Base-by-base conservation (phyloP, 2,329 filamentous ascomycete species). In the Colletotrichum sp. region DNA sequence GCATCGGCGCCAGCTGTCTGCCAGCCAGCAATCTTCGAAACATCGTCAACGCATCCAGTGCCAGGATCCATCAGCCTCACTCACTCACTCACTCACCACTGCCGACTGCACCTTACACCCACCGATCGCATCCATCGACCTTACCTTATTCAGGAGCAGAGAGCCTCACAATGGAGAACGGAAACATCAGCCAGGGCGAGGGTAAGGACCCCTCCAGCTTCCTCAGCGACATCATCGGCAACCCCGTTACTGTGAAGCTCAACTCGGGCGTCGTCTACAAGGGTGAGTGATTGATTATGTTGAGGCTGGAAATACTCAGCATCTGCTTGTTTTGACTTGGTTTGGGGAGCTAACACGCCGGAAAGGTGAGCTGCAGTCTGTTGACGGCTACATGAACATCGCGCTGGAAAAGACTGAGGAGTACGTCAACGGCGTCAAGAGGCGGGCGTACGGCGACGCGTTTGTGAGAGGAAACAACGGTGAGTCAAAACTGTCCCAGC, bases 331-430 rank as follows among this genome's bases (percentile, higher is more conserved):
- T 14, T 24, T 14, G 4, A 21, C 10, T 13, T 34, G 30, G 10
- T 61, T 13, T 21, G 9, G 30, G 30, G 2, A 13, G 43, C 73
- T 75, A 30, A 75, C 69, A 24, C 32, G 21, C 36, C 5, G 13
- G 39, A 21, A 78, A 98, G 96, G 97, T 80, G 96, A 98, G 84
- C 91, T 99, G 48, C 96, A 99, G 84, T 98, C 96, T 1, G 96
- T 99, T 66, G 97, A 99, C 85, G 97, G 97, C 68, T 99, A 99
- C 87, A 99, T 99, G 97, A 99, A 99, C 87, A 98, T 99, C 84
- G 96, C 97, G 14, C 91, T 99, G 34, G 97, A 99, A 86, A 97
- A 98, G 87, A 98, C 96, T 24, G 93, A 95, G 79, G 97, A 99
- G 86, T 96, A 93, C 80, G 94, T 98, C 79, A 94, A 98, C 82